Evolutionary conservation across 2,329 filamentous ascomycete species (phyloP).

Genomic region (Beauveria brongniartii): DNA sequence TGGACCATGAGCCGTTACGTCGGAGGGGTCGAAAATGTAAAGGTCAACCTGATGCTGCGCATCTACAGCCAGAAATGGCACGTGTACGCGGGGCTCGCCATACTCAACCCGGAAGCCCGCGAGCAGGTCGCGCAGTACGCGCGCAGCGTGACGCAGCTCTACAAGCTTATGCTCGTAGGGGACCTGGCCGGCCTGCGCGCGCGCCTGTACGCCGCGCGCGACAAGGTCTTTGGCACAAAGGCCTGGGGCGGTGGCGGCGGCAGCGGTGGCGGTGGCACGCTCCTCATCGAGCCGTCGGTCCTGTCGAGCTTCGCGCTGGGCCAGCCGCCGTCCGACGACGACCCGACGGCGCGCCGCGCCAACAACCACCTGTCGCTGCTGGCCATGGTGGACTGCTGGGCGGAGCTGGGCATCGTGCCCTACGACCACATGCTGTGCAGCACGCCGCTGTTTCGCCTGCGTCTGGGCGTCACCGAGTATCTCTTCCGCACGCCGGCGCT

Average conservation of each 20-base stretch:
- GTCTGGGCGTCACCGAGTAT: constrained; percentile 95
- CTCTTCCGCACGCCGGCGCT: constrained; percentile 77
- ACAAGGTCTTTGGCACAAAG: constrained; percentile 66
- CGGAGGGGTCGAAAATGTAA: constrained; percentile 96
- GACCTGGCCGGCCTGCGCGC: constrained; percentile 64
- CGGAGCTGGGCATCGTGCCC: constrained; percentile 81
- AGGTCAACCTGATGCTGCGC: constrained; percentile 94
- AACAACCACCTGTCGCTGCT: constrained; percentile 93
- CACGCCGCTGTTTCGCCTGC: constrained; percentile 91
- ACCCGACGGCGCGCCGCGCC: constrained; percentile 41
- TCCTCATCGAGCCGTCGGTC: constrained; percentile 72
- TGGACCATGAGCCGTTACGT: constrained; percentile 96
- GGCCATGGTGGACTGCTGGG: constrained; percentile 99
- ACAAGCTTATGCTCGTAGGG: constrained; percentile 92
- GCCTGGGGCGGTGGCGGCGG: constrained; percentile 33
- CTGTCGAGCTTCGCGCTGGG: constrained; percentile 85
- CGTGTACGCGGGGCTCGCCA: constrained; percentile 94
- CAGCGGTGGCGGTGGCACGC: constrained; percentile 27
- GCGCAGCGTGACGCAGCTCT: constrained; percentile 82
- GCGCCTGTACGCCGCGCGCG: constrained; percentile 56
- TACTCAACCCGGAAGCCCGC: constrained; percentile 87
- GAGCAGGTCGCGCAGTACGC: constrained; percentile 94
- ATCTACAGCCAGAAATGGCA: constrained; percentile 99
- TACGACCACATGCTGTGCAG: constrained; percentile 99
- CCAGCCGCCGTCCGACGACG: constrained; percentile 52